phyloP scores from a whole-genome alignment of 257 asterid species.

The Petunia axillaris region DNA sequence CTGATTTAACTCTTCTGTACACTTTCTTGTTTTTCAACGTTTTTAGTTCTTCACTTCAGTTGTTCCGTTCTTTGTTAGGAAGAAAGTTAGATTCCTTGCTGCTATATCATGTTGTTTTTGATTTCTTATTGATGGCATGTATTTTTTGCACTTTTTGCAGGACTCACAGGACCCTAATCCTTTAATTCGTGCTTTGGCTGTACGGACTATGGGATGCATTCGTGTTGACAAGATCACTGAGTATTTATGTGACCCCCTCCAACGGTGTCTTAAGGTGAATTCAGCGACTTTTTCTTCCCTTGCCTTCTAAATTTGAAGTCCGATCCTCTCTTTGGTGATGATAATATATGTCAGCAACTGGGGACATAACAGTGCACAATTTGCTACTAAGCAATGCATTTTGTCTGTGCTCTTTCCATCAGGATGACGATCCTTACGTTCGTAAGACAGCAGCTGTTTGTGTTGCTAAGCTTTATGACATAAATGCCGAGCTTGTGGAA shows the following conservation, averaged over 20 bases:
- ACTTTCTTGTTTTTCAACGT: background rate
- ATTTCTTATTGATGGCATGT: background rate
- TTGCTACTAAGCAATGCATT: slow-evolving; percentile 28
- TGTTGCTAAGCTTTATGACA: slow-evolving; percentile 98
- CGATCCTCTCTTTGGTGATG: slow-evolving; percentile 19
- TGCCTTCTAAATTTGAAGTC: slow-evolving; percentile 26
- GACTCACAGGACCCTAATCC: slow-evolving; percentile 99
- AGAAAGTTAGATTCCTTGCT: background rate
- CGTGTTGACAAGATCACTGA: slow-evolving; percentile 99
- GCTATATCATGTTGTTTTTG: background rate
- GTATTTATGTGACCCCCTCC: slow-evolving; percentile 96
- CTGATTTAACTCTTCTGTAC: background rate
- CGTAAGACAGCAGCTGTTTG: slow-evolving; percentile 99
- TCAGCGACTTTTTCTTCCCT: slow-evolving; percentile 22
- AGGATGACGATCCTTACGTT: slow-evolving; percentile 99
- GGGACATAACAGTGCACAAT: background rate
- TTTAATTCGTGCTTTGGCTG: slow-evolving; percentile 98
- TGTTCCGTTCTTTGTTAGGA: background rate
- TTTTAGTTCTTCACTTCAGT: background rate
- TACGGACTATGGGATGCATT: slow-evolving; percentile 99
- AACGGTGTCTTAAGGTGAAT: slow-evolving; percentile 93
- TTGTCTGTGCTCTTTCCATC: slow-evolving; percentile 40
- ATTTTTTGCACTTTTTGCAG: slow-evolving; percentile 43
- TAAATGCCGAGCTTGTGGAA: slow-evolving; percentile 98
- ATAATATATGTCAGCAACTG: background rate